Conservation (phyloP, 2,329 filamentous ascomycete genomes). For the Mollisia scopiformis region DNA sequence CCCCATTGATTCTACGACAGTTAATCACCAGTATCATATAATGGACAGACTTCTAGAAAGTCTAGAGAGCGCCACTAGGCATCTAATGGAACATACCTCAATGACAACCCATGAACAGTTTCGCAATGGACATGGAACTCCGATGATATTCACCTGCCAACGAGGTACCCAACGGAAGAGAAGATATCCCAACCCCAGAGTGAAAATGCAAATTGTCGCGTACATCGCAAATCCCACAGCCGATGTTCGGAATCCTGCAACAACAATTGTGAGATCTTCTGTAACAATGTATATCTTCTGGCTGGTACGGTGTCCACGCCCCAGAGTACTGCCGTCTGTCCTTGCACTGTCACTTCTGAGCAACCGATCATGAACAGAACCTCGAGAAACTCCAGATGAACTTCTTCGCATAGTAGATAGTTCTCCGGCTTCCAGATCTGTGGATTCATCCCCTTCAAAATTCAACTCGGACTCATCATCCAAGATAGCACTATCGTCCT, state of each 20-base stretch:
- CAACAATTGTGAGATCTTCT: conserved; percentile 91
- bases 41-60: background rate
- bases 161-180: conserved; percentile 87
- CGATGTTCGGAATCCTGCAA: conserved; percentile 88
- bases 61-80: background rate
- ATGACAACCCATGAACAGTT: conserved; percentile 91
- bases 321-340: conserved; percentile 67
- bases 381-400: conserved; percentile 62
- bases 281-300: conserved; percentile 94
- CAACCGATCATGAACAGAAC: conserved; percentile 64
- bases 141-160: conserved; percentile 80
- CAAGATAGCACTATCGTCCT: conserved; percentile 42
- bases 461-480: conserved; percentile 41
- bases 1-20: conserved; percentile 84
- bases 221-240: conserved; percentile 70
- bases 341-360: conserved; percentile 71
- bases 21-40: conserved; percentile 24
- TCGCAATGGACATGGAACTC: conserved; percentile 67
- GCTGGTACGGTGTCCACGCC: conserved; percentile 65
- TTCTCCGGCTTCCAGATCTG: conserved; percentile 39
- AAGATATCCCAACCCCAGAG: conserved; percentile 79
- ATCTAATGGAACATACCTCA: conserved; percentile 57
- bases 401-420: conserved; percentile 57
- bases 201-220: conserved; percentile 68
- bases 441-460: conserved; percentile 33